Percentiles rank a stretch among this genome's conserved stretches.
These are phyloP conservation scores for Cardamine resedifolia DNA, from an alignment of 345 rosid species.

Conservation along the genomic window DNA sequence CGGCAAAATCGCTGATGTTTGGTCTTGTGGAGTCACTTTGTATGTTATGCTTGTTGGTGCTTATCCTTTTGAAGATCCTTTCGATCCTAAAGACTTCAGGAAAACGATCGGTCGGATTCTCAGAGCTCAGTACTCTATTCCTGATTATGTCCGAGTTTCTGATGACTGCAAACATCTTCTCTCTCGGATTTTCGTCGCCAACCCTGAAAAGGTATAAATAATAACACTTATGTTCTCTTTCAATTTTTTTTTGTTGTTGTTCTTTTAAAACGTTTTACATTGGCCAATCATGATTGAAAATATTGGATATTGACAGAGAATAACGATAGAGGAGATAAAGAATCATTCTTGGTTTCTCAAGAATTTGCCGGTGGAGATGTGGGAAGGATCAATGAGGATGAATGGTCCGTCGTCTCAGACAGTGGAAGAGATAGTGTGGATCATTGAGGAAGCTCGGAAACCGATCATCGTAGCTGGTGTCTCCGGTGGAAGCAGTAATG, in stretches of 20 bases:
- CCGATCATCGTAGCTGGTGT: slow-evolving; percentile 32
- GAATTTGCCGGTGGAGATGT: slow-evolving; percentile 61
- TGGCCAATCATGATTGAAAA: background rate
- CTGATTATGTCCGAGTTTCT: slow-evolving; percentile 62
- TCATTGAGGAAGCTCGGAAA: slow-evolving; percentile 62
- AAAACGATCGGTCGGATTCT: slow-evolving; percentile 52
- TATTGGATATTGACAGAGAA: slow-evolving; percentile 14
- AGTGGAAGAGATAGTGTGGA: slow-evolving; percentile 52
- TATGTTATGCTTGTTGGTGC: slow-evolving; percentile 67
- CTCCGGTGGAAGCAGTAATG: slow-evolving; percentile 44
- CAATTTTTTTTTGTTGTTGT: background rate
- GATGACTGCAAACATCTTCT: slow-evolving; percentile 57
- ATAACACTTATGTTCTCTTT: background rate
- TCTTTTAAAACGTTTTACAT: background rate
- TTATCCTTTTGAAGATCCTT: slow-evolving; percentile 63
- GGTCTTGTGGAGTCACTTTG: slow-evolving; percentile 66
- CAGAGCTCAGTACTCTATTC: slow-evolving; percentile 54
- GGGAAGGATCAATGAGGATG: slow-evolving; percentile 54
- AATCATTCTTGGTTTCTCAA: slow-evolving; percentile 69
- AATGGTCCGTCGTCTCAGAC: slow-evolving; percentile 61
- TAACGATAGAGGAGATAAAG: slow-evolving; percentile 45
- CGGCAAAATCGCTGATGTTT: slow-evolving; percentile 67
- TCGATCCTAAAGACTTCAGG: slow-evolving; percentile 54
- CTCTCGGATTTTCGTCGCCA: slow-evolving; percentile 57
- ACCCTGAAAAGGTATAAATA: slow-evolving; percentile 53